phyloP scores from a whole-genome alignment of 352 stramenopile genomes.

The Phytophthora tubulina region DNA sequence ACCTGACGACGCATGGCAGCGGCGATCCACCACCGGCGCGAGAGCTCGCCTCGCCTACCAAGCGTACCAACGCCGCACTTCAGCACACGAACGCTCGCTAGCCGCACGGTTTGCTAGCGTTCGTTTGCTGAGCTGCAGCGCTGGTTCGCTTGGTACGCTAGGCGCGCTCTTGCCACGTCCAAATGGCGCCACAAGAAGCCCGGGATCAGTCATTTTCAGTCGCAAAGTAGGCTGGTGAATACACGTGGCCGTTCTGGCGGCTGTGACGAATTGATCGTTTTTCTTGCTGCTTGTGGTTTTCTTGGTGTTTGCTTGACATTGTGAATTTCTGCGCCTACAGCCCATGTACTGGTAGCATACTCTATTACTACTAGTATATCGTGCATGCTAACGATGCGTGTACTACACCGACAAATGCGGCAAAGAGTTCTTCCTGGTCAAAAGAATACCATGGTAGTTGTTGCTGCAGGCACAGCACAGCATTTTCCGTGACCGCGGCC shows the following conservation, averaged over 20 bases:
- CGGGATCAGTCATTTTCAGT: neutral
- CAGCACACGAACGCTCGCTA: slow-evolving; percentile 16
- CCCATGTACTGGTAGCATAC: too few relatives aligned
- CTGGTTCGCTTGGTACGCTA: slow-evolving; percentile 42
- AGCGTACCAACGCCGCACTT: slow-evolving; percentile 42
- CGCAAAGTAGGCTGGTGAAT: neutral
- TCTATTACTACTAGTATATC: too few relatives aligned
- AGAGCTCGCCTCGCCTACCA: slow-evolving; percentile 37
- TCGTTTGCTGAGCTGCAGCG: slow-evolving; percentile 31
- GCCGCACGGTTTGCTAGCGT: neutral
- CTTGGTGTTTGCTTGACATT: neutral
- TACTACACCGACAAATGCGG: too few relatives aligned
- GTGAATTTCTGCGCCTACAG: too few relatives aligned
- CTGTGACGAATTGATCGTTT: neutral
- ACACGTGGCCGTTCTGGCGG: slow-evolving; percentile 8
- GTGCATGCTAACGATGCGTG: too few relatives aligned
- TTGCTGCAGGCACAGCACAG: too few relatives aligned
- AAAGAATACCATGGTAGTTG: too few relatives aligned
- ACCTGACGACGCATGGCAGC: slow-evolving; percentile 3
- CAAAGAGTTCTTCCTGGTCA: too few relatives aligned
- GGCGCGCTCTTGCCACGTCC: slow-evolving; percentile 28
- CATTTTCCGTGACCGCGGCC: too few relatives aligned
- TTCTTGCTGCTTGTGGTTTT: slow-evolving; percentile 5
- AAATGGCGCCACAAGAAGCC: neutral
- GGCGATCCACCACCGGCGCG: slow-evolving; percentile 12